phyloP scores from a whole-genome alignment of 345 rosid species.

The Populus alba region DNA sequence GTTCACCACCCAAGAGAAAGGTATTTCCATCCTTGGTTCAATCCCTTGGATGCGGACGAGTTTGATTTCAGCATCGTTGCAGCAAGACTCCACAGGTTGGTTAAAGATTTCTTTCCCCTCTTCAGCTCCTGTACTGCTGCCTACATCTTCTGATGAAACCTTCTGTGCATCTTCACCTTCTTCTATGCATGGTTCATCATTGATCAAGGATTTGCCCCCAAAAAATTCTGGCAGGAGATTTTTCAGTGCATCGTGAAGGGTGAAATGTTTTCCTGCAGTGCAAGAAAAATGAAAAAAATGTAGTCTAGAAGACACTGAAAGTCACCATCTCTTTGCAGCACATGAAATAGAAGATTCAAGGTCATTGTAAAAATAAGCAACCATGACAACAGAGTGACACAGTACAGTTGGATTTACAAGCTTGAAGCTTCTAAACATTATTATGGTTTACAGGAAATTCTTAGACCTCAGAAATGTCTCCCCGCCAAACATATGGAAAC shows the following conservation, averaged over 20 bases:
- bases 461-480: neutral
- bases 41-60: slow-evolving; percentile 80
- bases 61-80: slow-evolving; percentile 48
- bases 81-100: slow-evolving; percentile 14
- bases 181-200: slow-evolving; percentile 21
- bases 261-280: slow-evolving; percentile 64
- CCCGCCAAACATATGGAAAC: neutral
- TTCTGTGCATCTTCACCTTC: slow-evolving; percentile 33
- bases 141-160: slow-evolving; percentile 27
- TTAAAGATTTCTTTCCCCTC: slow-evolving; percentile 23
- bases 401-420: neutral
- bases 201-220: slow-evolving; percentile 12
- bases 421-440: neutral
- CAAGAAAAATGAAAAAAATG: neutral
- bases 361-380: neutral
- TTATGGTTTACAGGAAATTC: neutral
- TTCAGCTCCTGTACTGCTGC: slow-evolving; percentile 16
- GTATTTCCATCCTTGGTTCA: slow-evolving; percentile 74
- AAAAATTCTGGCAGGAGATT: slow-evolving; percentile 56
- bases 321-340: neutral
- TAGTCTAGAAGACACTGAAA: neutral
- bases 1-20: slow-evolving; percentile 88
- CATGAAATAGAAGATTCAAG: neutral
- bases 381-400: neutral
- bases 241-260: slow-evolving; percentile 58